Percentiles rank a stretch among this genome's conserved stretches.
These are phyloP conservation scores for Beta corolliflora DNA, from an alignment of 179 eudicot species.

Conservation along the genomic window DNA sequence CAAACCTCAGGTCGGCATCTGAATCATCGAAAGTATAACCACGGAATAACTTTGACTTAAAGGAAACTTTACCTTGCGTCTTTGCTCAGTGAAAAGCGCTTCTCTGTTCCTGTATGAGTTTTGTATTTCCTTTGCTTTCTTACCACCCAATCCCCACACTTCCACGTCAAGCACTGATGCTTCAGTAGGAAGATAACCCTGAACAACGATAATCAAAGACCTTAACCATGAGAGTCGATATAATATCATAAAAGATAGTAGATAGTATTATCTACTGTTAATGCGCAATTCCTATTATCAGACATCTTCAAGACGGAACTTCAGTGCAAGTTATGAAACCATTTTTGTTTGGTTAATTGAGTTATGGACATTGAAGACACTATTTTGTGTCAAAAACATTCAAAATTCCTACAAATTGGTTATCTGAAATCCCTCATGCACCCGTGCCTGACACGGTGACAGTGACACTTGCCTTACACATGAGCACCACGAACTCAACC, in stretches of 20 bases:
- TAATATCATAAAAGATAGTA: neutral
- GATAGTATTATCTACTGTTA: neutral
- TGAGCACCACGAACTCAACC: neutral
- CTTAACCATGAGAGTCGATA: neutral
- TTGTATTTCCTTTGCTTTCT: constrained; percentile 52
- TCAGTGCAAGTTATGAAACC: neutral
- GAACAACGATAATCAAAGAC: neutral
- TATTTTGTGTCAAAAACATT: neutral
- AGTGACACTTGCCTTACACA: neutral
- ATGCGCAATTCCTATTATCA: neutral
- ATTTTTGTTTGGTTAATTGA: too few relatives aligned
- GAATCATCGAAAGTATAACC: neutral
- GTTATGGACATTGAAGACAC: neutral
- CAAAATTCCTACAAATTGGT: neutral
- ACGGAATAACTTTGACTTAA: neutral
- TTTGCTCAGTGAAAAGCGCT: constrained; percentile 80
- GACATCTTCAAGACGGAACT: neutral
- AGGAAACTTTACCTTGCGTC: constrained; percentile 64
- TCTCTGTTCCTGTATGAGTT: constrained; percentile 65
- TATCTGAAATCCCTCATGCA: neutral
- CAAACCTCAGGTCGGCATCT: neutral
- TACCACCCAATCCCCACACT: constrained; percentile 90
- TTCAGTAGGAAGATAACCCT: constrained; percentile 81
- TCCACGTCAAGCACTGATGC: constrained; percentile 68
- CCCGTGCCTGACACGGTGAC: neutral